Evolutionary conservation across 768 basidiomycete genomes (phyloP), one percentile per base, ranked within the genome.

Genomic region (Strobilomyces confusus): DNA sequence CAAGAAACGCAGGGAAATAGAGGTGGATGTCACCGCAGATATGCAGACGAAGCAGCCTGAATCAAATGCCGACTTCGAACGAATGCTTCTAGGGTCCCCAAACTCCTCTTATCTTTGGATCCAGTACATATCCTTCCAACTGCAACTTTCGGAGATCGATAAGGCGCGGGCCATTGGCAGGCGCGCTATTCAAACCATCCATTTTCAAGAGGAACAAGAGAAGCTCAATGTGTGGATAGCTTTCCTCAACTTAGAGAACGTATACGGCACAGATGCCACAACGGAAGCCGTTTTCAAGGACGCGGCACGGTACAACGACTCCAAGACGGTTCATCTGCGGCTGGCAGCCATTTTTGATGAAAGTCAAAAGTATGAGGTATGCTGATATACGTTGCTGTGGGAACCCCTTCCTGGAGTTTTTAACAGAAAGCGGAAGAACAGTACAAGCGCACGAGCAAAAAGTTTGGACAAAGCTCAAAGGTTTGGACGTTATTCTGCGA

Each of bases 21-120:
- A 93, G 62, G 76, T 82, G 53, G 92, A 92, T 66, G 72, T 86
- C 29, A 98, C 97, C 0, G 89, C 85, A 23, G 88, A 95, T 55
- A 85, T 98, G 77, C 91, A 93, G 52, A 83, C 79, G 36, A 87
- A 84, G 61, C 77, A 77, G 20, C 97, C 97, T 2, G 90, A 92
- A 66, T 97, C 97, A 2, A 91, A 87, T 56, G 82, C 88, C 30
- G 95, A 99, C 68, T 99, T 98, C 62, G 97, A 99, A 70, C 83
- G 97, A 13, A 73, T 91, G 33, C 80, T 99, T 43, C 78, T 98
- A 36, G 91, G 92, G 26, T 94, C 95, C 0, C 95, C 97, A 2
- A 93, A 97, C 67, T 98, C 95, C 8, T 98, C 97, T 0, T 97
- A 89, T 72, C 79, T 98, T 32, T 99, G 97, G 97, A 86, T 99